Percentiles rank a stretch among this genome's conserved stretches.
These are phyloP conservation scores for Cucumis variabilis DNA, from an alignment of 331 rosid species.

Conservation along the genomic window DNA sequence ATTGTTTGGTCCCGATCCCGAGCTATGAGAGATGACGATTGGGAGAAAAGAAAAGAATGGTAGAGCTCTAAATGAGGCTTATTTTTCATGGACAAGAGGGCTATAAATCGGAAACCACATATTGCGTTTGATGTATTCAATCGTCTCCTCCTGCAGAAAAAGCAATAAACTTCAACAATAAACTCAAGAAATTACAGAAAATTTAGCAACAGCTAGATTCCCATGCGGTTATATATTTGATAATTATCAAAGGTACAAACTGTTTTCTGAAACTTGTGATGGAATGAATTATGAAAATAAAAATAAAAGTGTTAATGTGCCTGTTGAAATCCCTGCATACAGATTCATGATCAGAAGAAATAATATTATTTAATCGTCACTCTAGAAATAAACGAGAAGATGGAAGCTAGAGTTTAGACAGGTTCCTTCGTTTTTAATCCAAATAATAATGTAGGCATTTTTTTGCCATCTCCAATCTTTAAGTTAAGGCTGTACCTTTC, in stretches of 20 bases:
- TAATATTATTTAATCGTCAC: neutral
- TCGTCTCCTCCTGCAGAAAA: slow-evolving; percentile 75
- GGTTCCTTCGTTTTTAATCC: neutral
- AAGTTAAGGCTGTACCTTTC: too few relatives aligned
- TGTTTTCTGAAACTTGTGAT: neutral
- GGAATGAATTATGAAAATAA: neutral
- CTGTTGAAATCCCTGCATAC: neutral
- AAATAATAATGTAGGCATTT: neutral
- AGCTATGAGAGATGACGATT: slow-evolving; percentile 8
- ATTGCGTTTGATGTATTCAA: slow-evolving; percentile 59
- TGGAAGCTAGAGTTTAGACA: too few relatives aligned
- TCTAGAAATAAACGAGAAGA: neutral
- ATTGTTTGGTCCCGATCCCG: neutral
- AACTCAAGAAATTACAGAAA: neutral
- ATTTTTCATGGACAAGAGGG: slow-evolving; percentile 93
- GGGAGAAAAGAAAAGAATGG: neutral
- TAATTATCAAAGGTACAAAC: neutral
- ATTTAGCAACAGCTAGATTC: neutral
- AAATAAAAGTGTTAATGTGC: neutral
- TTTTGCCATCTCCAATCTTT: neutral
- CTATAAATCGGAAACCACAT: slow-evolving; percentile 95
- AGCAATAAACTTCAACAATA: neutral
- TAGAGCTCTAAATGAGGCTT: slow-evolving; percentile 19
- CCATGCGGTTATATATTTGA: neutral
- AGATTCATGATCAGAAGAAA: neutral